Conservation (phyloP, 2,329 filamentous ascomycete genomes). For the Scleromitrula shiraiana region DNA sequence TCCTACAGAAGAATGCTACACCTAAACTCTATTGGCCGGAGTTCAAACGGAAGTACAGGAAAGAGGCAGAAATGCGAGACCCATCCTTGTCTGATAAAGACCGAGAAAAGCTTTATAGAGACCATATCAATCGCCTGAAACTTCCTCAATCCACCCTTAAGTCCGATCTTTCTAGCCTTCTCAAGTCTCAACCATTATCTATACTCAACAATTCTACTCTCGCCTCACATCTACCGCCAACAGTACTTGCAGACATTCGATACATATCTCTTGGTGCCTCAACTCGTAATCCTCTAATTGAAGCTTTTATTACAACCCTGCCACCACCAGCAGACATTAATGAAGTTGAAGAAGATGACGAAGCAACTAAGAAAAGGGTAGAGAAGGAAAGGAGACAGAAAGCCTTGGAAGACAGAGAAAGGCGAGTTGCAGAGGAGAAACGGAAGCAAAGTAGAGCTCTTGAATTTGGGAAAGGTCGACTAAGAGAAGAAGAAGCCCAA, state of each 20-base stretch:
- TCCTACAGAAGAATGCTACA: constrained; percentile 74
- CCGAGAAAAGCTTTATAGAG: constrained; percentile 70
- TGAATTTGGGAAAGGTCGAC: constrained; percentile 49
- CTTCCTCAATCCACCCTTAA: constrained; percentile 59
- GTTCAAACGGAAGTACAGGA: constrained; percentile 85
- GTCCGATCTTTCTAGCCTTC: constrained; percentile 57
- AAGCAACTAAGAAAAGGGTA: constrained; percentile 42
- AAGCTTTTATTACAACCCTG: constrained; percentile 57
- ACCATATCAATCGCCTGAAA: constrained; percentile 61
- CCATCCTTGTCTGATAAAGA: constrained; percentile 64
- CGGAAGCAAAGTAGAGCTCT: constrained; percentile 50
- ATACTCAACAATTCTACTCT: constrained; percentile 52
- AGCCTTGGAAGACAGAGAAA: constrained; percentile 58
- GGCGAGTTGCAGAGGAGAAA: constrained; percentile 55
- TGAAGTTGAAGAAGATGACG: constrained; percentile 41
- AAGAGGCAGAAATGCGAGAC: constrained; percentile 73
- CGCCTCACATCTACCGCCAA: constrained; percentile 49
- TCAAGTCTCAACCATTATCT: constrained; percentile 52
- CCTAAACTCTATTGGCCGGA: constrained; percentile 96
- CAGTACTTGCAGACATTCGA: constrained; percentile 57
- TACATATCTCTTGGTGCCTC: constrained; percentile 58
- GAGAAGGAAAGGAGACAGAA: constrained; percentile 53
- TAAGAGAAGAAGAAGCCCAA: constrained; percentile 61
- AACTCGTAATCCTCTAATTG: constrained; percentile 56
- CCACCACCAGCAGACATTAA: constrained; percentile 46